These are phyloP conservation scores for Linderina pennispora DNA, from an alignment of 192 early-diverging fungal species.

Conservation along the genomic window DNA sequence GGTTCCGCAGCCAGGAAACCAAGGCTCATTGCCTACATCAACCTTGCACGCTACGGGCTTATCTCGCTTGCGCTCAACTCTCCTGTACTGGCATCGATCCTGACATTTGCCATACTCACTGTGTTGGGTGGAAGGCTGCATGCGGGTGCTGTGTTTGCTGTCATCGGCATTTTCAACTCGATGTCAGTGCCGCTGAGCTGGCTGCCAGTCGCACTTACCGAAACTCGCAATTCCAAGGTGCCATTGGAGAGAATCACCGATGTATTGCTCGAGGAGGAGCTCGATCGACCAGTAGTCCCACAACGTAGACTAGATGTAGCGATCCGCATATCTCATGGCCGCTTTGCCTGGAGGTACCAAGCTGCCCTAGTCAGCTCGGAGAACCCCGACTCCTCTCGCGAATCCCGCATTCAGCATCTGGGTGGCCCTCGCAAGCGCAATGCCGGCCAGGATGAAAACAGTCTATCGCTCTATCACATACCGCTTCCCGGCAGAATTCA, in stretches of 20 bases:
- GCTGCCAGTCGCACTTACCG: slow-evolving; percentile 35
- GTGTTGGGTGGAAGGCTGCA: slow-evolving; percentile 21
- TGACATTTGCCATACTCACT: slow-evolving; percentile 27
- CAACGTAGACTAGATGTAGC: slow-evolving; percentile 15
- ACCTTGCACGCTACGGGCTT: slow-evolving; percentile 28
- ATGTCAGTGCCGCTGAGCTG: slow-evolving; percentile 38
- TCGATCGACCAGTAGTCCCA: not conserved
- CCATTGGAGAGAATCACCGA: slow-evolving; percentile 29
- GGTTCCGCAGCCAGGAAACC: slow-evolving; percentile 27
- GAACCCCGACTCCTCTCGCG: too few relatives aligned
- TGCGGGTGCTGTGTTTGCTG: slow-evolving; percentile 35
- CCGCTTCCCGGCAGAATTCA: not conserved
- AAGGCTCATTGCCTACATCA: slow-evolving; percentile 25
- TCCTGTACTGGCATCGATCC: slow-evolving; percentile 33
- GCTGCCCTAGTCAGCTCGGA: not conserved
- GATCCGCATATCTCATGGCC: slow-evolving; percentile 10
- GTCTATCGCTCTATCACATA: not conserved
- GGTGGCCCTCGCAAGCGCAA: too few relatives aligned
- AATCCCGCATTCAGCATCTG: too few relatives aligned
- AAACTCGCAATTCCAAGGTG: slow-evolving; percentile 32
- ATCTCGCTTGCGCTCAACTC: slow-evolving; percentile 35
- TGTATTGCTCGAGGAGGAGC: slow-evolving; percentile 30
- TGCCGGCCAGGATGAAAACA: too few relatives aligned
- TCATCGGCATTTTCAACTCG: slow-evolving; percentile 41
- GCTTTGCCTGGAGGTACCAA: slow-evolving; percentile 18